Conservation (phyloP, 768 basidiomycete species). For the Lentinus tigrinus region DNA sequence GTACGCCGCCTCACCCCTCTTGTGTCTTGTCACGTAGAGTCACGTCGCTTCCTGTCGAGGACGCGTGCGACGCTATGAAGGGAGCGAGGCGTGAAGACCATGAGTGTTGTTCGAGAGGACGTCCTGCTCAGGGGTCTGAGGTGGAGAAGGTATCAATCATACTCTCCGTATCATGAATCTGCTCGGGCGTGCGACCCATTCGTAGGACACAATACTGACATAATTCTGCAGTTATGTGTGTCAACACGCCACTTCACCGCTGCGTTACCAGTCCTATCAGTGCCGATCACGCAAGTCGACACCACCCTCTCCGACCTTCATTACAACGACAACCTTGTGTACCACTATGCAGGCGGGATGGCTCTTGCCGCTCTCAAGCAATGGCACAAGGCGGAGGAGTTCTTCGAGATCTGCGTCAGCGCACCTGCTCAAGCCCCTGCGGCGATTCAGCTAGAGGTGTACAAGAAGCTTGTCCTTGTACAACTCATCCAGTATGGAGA, state of each 20-base stretch:
- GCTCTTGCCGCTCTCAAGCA: conserved; percentile 58
- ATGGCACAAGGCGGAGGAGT: conserved; percentile 71
- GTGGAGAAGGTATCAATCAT: no score
- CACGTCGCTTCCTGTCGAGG: no score
- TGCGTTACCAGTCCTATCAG: conserved; percentile 59
- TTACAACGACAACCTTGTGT: conserved; percentile 80
- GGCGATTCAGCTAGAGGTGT: conserved; percentile 79
- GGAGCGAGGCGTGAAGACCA: no score
- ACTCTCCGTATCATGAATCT: no score
- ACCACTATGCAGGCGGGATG: conserved; percentile 83
- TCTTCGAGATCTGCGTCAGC: conserved; percentile 76
- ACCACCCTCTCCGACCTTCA: conserved; percentile 56
- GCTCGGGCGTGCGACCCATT: no score
- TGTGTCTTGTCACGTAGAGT: no score
- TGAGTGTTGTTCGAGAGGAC: no score
- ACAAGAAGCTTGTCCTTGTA: conserved; percentile 79
- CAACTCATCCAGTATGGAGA: conserved; percentile 78
- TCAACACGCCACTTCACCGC: conserved; percentile 48
- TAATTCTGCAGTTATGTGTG: conserved; percentile 53
- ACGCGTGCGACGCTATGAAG: no score
- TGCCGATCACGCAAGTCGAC: conserved; percentile 70
- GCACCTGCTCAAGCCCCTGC: conserved; percentile 47
- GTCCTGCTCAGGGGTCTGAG: no score
- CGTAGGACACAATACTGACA: neutral
- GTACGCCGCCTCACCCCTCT: no score